Evolutionary conservation across 805 yeast species (phyloP).

Genomic region (Cyberlindnera japonica): DNA sequence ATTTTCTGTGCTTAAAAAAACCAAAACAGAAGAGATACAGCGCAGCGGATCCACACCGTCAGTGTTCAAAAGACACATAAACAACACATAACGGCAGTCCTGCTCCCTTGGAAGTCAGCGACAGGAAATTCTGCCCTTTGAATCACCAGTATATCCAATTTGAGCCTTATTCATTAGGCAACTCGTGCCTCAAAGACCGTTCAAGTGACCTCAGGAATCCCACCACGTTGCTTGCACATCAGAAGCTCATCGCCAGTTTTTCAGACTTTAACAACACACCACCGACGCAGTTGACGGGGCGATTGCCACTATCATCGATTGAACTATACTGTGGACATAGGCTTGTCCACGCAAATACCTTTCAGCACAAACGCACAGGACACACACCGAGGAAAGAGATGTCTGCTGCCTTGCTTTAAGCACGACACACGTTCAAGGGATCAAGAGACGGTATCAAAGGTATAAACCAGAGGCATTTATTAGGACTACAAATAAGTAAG

Average conservation of each 20-base stretch:
- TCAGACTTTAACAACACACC: not conserved
- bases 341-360: not conserved
- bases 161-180: not conserved
- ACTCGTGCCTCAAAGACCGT: not conserved
- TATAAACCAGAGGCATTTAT: not conserved
- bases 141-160: not conserved
- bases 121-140: not conserved
- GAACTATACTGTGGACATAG: not conserved
- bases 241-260: slow-evolving; percentile 3
- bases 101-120: not conserved
- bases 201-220: not conserved
- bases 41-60: not conserved
- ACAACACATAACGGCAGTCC: not conserved
- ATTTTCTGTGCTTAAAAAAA: slow-evolving; percentile 6
- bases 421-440: not conserved
- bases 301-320: slow-evolving; percentile 4
- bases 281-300: slow-evolving; percentile 2
- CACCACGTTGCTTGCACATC: slow-evolving; percentile 1
- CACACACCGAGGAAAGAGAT: not conserved
- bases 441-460: not conserved
- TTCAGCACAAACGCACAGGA: not conserved
- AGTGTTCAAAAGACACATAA: too few relatives aligned
- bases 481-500: not conserved
- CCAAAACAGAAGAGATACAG: not conserved
- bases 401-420: slow-evolving; percentile 5